Evolutionary conservation across 305 asterid species (phyloP), one percentile per base, ranked within the genome.

Genomic region (Plantago coronopus): DNA sequence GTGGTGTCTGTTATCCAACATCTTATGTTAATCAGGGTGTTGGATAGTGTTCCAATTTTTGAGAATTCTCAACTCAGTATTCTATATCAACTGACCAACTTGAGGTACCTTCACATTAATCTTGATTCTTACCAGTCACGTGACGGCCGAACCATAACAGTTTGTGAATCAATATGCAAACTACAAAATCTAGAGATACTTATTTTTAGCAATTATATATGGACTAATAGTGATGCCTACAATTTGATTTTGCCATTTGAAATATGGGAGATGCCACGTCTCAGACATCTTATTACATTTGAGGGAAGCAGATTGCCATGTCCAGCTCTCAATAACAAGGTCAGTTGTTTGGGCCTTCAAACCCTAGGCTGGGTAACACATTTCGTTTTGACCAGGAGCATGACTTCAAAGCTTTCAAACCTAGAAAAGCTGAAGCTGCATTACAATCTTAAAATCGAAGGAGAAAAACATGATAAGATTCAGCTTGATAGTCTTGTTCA

Each of bases 181-280:
- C 7, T 31, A 31, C 7, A 6, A 2, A 2, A 31, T 7, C 38
- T 31, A 1, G 38, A 31, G 38, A 31, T 9, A 27, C 61, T 60
- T 9, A 48, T 38, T 12, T 44, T 65, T 37, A 8, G 19, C 2
- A 2, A 2, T n/a, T n/a, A n/a, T 1, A 16, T 4, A 46, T 31
- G 8, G 38, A 2, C 14, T 10, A 2, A 2, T 17, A 1, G 0
- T 4, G 1, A 7, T 31, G 9, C 4, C 38, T 31, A 7, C 38
- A 31, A 4, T 3, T 7, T 31, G 29, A 5, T 25, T 25, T 25
- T 25, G 3, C 38, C 38, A 31, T 31, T 9, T 31, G 57, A 22
- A 8, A 68, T 68, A 17, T 68, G 67, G 62, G 34, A 16, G 21
- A 18, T 66, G 64, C 34, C 45, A 34, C 50, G 50, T 6, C 21